Percentiles rank a stretch among this genome's conserved stretches.
phyloP scores from a whole-genome alignment of 1,139 yeast species.

The Debaryomycetaceae sp. region DNA sequence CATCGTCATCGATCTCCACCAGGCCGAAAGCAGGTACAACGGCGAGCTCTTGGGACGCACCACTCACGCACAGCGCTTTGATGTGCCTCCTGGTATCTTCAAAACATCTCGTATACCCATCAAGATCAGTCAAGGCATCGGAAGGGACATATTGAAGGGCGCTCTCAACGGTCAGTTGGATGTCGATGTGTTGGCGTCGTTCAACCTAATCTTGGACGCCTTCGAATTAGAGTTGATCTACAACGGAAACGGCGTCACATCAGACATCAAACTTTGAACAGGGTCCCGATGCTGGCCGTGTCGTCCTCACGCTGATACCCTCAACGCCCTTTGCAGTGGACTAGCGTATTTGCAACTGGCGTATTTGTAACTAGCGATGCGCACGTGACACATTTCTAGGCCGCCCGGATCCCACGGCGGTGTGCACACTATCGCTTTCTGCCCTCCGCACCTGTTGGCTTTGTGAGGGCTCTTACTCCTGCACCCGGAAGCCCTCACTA shows the following conservation, averaged over 20 bases:
- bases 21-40: slow-evolving; percentile 46
- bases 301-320: too few relatives aligned
- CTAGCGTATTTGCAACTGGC: too few relatives aligned
- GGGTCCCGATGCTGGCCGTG: too few relatives aligned
- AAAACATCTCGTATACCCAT: slow-evolving; percentile 49
- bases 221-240: slow-evolving; percentile 40
- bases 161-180: slow-evolving; percentile 49
- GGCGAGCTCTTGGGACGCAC: slow-evolving; percentile 46
- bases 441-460: too few relatives aligned
- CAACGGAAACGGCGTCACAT: slow-evolving; percentile 37
- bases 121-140: slow-evolving; percentile 41
- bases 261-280: slow-evolving; percentile 37
- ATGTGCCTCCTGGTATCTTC: slow-evolving; percentile 48
- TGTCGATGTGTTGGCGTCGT: slow-evolving; percentile 43
- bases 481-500: too few relatives aligned
- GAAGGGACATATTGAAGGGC: slow-evolving; percentile 44
- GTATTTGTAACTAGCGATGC: too few relatives aligned
- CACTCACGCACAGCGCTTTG: slow-evolving; percentile 28
- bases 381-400: too few relatives aligned
- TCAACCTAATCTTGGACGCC: slow-evolving; percentile 33
- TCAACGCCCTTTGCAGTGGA: too few relatives aligned
- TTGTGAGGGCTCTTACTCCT: too few relatives aligned
- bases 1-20: slow-evolving; percentile 33
- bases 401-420: too few relatives aligned
- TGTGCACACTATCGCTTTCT: too few relatives aligned